Conservation (phyloP, 768 basidiomycete species). For the Amyloporia xantha region DNA sequence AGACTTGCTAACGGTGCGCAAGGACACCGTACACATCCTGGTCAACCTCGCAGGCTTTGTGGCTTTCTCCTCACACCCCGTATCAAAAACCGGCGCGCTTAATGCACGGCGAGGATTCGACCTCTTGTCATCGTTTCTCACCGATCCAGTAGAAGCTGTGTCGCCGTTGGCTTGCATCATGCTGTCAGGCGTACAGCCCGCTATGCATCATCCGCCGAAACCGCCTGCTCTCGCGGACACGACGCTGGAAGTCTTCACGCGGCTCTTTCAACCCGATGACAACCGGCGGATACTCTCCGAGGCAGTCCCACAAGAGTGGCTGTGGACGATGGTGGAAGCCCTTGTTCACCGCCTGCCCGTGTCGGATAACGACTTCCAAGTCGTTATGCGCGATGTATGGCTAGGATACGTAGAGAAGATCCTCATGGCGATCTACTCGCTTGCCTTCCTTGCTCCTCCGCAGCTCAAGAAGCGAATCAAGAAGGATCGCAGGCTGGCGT, state of each 20-base stretch:
- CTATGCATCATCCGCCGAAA: constrained; percentile 29
- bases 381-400: constrained; percentile 57
- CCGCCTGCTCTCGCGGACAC: constrained; percentile 62
- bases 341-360: constrained; percentile 85
- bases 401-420: constrained; percentile 74
- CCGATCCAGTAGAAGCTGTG: constrained; percentile 61
- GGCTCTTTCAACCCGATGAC: constrained; percentile 64
- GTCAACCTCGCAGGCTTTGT: constrained; percentile 51
- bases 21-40: constrained; percentile 69
- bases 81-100: constrained; percentile 32
- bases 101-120: constrained; percentile 56
- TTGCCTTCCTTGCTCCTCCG: constrained; percentile 78
- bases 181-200: constrained; percentile 37
- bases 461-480: constrained; percentile 68
- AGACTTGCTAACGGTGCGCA: constrained; percentile 68
- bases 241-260: constrained; percentile 83
- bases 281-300: constrained; percentile 71
- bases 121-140: constrained; percentile 67
- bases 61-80: constrained; percentile 39
- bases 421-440: constrained; percentile 77
- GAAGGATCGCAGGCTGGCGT: constrained; percentile 56
- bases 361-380: constrained; percentile 64
- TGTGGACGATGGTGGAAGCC: constrained; percentile 59
- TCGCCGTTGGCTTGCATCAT: constrained; percentile 58
- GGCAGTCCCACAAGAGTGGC: constrained; percentile 47